Base-by-base conservation (phyloP, 2,329 filamentous ascomycete genomes). In the Hypoxylon sp. region DNA sequence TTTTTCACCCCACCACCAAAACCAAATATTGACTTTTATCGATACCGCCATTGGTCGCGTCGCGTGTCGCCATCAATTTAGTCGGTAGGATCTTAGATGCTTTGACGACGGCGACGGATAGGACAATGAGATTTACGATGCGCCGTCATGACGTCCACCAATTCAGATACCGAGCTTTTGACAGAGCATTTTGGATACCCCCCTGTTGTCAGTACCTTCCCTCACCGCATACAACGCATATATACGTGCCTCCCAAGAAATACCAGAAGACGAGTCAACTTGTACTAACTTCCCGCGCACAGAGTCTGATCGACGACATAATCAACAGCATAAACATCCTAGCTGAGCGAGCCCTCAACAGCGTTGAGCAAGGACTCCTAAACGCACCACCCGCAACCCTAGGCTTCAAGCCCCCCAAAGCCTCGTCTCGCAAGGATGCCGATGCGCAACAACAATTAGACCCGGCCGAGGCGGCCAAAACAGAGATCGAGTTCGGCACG, bases 131-230 rank as follows among this genome's bases (percentile, higher is more conserved):
- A 62, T 46, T 61, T 65, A 74, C 71, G 79, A 72, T 80, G 78
- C 66, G 75, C 71, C 73, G 75, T 74, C 70, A 72, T 72, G 68
- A 71, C 71, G 44, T 67, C 73, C 66, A 60, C 70, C 33, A 75
- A 67, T 53, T 82, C 86, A 53, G 87, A 89, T 73, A 88, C 86
- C 35, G 87, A 89, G 78, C 88, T 98, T 74, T 86, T 98, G 69
- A 98, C 96, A 1, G 96, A 98, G 85, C 96, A 99, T 79, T 92
- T 99, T 76, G 93, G 93, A 72, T 98, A 97, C 76, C 95, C 96
- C 1, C 96, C 95, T 29, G 89, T 97, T 73, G 94, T 97, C 82
- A 77, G 92, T 84, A 26, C 3, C 44, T 22, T 57, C 33, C 47
- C 42, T n/a, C 39, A 19, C 17, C 39, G 17, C 17, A 42, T n/a